Evolutionary conservation across 2,329 filamentous ascomycete genomes (phyloP), one percentile per base, ranked within the genome.

Genomic region (Pseudocercospora vitis): DNA sequence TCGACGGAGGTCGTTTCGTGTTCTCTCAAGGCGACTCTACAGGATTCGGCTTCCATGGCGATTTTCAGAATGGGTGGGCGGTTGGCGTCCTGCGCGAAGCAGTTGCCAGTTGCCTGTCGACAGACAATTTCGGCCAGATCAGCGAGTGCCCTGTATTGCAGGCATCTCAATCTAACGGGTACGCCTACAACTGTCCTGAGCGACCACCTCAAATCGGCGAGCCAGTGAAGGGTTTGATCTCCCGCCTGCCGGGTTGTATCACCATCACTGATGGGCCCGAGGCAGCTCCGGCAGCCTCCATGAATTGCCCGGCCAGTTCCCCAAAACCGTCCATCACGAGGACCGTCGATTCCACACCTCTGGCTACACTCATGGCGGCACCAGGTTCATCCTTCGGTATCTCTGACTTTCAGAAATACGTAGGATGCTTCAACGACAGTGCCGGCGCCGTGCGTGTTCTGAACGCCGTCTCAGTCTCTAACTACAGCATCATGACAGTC

Each of bases 1-100:
- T 67, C 62, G 46, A 64, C 58, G 64, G 62, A 18, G 73, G 71
- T 31, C 63, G 68, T 3, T 79, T 78, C 58, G 70, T 78, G 37
- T 78, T 77, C 59, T 69, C 75, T 1, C 73, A 73, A 53, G 74
- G 77, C 24, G 77, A 80, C 55, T 69, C 72, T 4, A 79, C 75
- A 3, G 78, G 79, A 5, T 80, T 76, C 57, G 77, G 78, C 1
- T 76, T 79, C 61, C 80, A 82, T 56, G 80, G 76, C 14, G 79
- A 81, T 52, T 81, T 81, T 57, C 68, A 76, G 56, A 78, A 78
- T 48, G 78, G 77, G 16, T 78, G 75, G 73, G 70, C 78, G 49
- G 62, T 67, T 48, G 61, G 60, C 11, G 68, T 74, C 18, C 69
- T 78, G 19, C 63, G 68, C 23, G 52, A 68, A 16, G 76, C 75